A percentile compares a stretch with the other conserved stretches of the same genome.
These are phyloP conservation scores for Bodo saltans DNA, from an alignment of 78 protist species.

Conservation along the genomic window DNA sequence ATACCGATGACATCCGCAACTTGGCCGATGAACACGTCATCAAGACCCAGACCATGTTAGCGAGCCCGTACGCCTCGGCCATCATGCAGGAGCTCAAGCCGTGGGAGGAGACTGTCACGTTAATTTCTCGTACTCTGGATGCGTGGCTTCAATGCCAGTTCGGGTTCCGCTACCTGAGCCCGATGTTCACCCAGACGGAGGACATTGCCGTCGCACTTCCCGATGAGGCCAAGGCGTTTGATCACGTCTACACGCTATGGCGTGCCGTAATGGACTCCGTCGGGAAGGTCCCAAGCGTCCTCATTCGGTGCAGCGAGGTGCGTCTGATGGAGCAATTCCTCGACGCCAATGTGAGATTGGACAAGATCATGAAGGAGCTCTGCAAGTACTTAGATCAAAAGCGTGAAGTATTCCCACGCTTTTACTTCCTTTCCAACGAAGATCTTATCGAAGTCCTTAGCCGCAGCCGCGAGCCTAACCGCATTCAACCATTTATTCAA, in stretches of 20 bases:
- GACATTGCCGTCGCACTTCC: constrained; percentile 64
- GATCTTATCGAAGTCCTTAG: constrained; percentile 60
- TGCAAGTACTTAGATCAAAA: constrained; percentile 58
- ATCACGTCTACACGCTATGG: constrained; percentile 53
- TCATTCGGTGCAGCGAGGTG: constrained; percentile 9
- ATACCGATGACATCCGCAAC: constrained; percentile 51
- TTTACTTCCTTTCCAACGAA: constrained; percentile 71
- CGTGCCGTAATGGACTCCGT: constrained; percentile 29
- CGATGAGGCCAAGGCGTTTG: constrained; percentile 49
- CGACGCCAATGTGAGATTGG: constrained; percentile 45
- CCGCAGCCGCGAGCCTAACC: constrained; percentile 54
- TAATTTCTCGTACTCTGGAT: constrained; percentile 42
- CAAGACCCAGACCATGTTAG: constrained; percentile 60
- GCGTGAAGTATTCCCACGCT: constrained; percentile 62
- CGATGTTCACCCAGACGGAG: constrained; percentile 61
- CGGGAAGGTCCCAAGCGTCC: constrained; percentile 29
- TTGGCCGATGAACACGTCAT: constrained; percentile 71
- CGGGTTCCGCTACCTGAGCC: constrained; percentile 63
- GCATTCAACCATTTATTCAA: constrained; percentile 62
- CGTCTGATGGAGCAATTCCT: constrained; percentile 27
- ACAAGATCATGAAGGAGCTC: constrained; percentile 42
- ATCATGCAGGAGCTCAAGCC: background rate
- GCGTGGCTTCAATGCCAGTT: constrained; percentile 61
- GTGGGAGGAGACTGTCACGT: constrained; percentile 41
- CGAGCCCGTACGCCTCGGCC: constrained; percentile 38